Base-by-base conservation (phyloP, 1,139 yeast genomes). In the Scheffersomyces illinoinensis region DNA sequence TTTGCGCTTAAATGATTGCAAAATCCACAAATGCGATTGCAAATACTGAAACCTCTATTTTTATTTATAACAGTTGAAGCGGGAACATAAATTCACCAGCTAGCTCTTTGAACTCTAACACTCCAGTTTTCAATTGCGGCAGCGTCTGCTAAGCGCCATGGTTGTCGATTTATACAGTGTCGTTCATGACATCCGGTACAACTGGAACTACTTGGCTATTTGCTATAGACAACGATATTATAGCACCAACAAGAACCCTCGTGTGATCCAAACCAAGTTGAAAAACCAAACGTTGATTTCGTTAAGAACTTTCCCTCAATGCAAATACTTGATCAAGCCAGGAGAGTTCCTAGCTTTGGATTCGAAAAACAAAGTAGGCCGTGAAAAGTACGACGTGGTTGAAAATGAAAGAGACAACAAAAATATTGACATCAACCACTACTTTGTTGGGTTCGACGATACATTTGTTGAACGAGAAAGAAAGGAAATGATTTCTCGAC, bases 241-340 rank as follows among this genome's bases (percentile, higher is more conserved):
- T 59, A 65, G 71, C 61, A 65, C 65, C 52, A 63, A 63, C 24
- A 62, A 60, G 18, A 65, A 70, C 56, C 72, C 74, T 3, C 61
- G 74, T 6, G 68, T 70, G n/a, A 64, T 70, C 26, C 69, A 66
- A 8, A 61, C 70, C 6, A 65, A 65, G 56, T 62, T 68, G 53
- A 56, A 61, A 17, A 61, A 64, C 55, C 64, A 63, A 52, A 59
- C 57, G 17, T 60, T 70, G 20, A 50, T 65, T 17, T 61, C 73
- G 8, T 63, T 71, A 57, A 58, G 74, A 19, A 67, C 72, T 0
- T 61, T 59, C 53, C 73, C 72, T 6, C 57, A 62, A 24, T 71
- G 69, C 58, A 61, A 61, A 33, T 68, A 65, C 57, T 47, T 55
- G 17, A 58, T 64, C 20, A 59, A 59, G 19, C 64, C 64, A 5